Base-by-base conservation (phyloP, 2,329 filamentous ascomycete genomes). In the Claviceps digitariae region DNA sequence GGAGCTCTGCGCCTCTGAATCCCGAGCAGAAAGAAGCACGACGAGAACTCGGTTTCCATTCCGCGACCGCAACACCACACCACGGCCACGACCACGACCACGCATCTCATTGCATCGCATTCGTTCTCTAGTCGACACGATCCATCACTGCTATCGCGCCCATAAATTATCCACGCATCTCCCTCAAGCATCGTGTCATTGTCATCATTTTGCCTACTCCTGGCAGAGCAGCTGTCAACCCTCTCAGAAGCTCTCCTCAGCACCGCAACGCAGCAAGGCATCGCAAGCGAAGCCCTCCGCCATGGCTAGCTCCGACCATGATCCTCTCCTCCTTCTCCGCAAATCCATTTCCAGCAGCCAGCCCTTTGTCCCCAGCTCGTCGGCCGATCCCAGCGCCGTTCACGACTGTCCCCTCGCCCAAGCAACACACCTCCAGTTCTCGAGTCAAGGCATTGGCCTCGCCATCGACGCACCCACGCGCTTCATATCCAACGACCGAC, bases 321-420 rank as follows among this genome's bases (percentile, higher is more conserved):
- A 97, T 65, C 82, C 90, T 50, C 83, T 97, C 59, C 76, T 90
- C 59, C 83, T 93, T 58, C 78, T 97, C 61, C 87, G 90, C 64
- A 83, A 86, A 65, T 84, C 87, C 58, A 93, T 97, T 70, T 82
- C 85, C 52, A 78, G 82, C 54, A 77, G 77, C 61, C 79, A 76
- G 62, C 70, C 82, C 50, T 85, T 90, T 54, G 77, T 87, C 52
- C 87, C 90, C 45, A 87, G 85, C 54, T 84, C 82, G 54, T 85
- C 83, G 53, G 71, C 81, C 59, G 82, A 89, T 61, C 74, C 81
- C 15, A 74, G 79, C 48, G 77, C 77, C 27, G 71, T 25, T 3
- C 45, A 75, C 52, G 77, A 85, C 61, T 81, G 84, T 13, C 66
- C 74, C 58, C 79, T 96, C 50, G 82, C 88, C 50, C 73, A 82